Percentiles rank a stretch among this genome's conserved stretches.
Evolutionary conservation across 1,139 yeast species (phyloP).

Genomic region (Candida labiduridarum): DNA sequence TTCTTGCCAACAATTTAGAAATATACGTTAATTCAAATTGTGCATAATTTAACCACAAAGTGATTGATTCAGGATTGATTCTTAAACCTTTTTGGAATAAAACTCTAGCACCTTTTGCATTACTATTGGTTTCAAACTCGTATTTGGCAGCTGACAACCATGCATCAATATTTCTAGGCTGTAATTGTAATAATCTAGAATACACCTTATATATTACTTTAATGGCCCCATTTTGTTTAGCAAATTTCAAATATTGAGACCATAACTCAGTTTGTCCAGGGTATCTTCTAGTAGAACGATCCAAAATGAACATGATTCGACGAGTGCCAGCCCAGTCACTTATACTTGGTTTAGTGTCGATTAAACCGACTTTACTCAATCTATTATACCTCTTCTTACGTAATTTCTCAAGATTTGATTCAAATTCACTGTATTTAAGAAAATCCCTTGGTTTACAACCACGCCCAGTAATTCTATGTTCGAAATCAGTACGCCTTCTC

Average conservation of each 20-base stretch:
- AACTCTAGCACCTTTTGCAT: conserved; percentile 86
- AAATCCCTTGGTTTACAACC: conserved; percentile 82
- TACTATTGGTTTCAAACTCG: conserved; percentile 86
- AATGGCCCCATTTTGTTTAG: conserved; percentile 73
- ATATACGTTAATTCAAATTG: conserved; percentile 87
- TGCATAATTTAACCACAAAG: conserved; percentile 83
- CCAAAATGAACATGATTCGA: conserved; percentile 80
- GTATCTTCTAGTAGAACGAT: conserved; percentile 78
- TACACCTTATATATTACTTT: conserved; percentile 82
- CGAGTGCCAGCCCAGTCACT: conserved; percentile 90
- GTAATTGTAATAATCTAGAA: conserved; percentile 76
- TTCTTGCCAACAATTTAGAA: conserved; percentile 78
- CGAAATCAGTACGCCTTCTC: conserved; percentile 94
- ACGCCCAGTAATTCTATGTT: conserved; percentile 84
- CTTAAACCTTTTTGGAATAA: conserved; percentile 84
- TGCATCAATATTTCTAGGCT: conserved; percentile 86
- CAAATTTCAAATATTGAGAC: conserved; percentile 74
- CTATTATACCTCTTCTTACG: conserved; percentile 73
- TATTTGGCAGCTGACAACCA: conserved; percentile 97
- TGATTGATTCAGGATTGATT: conserved; percentile 73
- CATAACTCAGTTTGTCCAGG: conserved; percentile 80
- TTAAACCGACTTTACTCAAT: conserved; percentile 52
- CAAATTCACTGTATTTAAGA: conserved; percentile 78
- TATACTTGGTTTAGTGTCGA: conserved; percentile 58
- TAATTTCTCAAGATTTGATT: conserved; percentile 74